Evolutionary conservation across 768 basidiomycete species (phyloP), one percentile per base, ranked within the genome.

Genomic region (Phlebiopsis flavidoalba): DNA sequence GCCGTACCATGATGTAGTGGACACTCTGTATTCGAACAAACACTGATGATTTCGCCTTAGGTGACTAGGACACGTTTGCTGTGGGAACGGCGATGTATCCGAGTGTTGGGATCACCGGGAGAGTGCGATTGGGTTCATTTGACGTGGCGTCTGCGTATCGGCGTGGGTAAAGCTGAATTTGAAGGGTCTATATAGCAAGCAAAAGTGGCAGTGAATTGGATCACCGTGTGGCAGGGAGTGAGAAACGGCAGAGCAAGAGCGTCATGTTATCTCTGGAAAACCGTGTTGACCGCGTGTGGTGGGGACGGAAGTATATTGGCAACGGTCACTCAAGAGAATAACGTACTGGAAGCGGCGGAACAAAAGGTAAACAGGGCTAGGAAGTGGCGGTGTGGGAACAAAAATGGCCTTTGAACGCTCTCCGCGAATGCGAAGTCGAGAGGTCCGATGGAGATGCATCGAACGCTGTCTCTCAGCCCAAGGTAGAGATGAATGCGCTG

Each of bases 371-470:
- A 54, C 36, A 54, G 37, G 53, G 35, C 53, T 54, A 33, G 53
- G 53, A 36, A 8, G 50, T 31, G 33, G 26, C 17, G 53, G 53
- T 54, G 53, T 54, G 53, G 35, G 53, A 54, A 10, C 35, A 6
- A 8, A 37, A 35, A 54, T 22, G 50, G 37, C 37, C 53, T 54
- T 12, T 35, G 53, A 35, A 54, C 33, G 26, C 37, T 54, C 53
- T 54, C 53, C 53, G 53, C 53, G 53, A 54, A 54, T 36, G 53
- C 53, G 53, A 35, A 54, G 35, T 54, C 40, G 10, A 43, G 40
- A 43, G 40, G 40, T 17, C 2, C 40, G 8, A 12, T 17, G 40
- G 11, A 43, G 2, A 10, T 31, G 26, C 17, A 43, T 43, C 40
- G 2, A 43, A 8, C 11, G 4, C 11, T 52, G 50, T n/a, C 24